These are phyloP conservation scores for Salix purpurea DNA, from an alignment of 345 rosid species.

Conservation along the genomic window DNA sequence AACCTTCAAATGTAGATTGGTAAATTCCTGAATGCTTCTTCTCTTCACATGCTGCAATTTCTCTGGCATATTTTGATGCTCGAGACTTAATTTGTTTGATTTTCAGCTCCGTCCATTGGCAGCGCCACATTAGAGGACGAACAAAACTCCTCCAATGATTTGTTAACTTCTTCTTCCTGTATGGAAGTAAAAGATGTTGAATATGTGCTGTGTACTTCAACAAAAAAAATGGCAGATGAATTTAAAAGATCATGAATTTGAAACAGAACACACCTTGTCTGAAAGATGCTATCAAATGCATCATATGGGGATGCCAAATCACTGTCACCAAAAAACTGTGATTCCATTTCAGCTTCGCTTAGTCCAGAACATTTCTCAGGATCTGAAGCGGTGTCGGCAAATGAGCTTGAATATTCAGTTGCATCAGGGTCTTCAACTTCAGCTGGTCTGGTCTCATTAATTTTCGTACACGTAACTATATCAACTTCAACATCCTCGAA, in stretches of 20 bases:
- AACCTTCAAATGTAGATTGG: conserved; percentile 45
- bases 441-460: conserved; percentile 14
- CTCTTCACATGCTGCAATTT: conserved; percentile 44
- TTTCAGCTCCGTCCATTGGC: conserved; percentile 82
- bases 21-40: conserved; percentile 38
- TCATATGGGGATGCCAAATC: conserved; percentile 54
- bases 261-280: conserved; percentile 45
- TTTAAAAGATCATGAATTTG: not conserved
- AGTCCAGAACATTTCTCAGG: conserved; percentile 40
- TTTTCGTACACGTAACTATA: conserved; percentile 34
- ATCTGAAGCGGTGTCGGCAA: conserved; percentile 63
- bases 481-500: conserved; percentile 57
- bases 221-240: not conserved
- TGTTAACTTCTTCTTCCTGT: conserved; percentile 74
- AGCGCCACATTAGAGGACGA: conserved; percentile 84
- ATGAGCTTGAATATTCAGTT: conserved; percentile 84
- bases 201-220: not conserved
- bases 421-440: conserved; percentile 65
- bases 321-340: conserved; percentile 51
- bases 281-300: conserved; percentile 47
- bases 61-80: conserved; percentile 53
- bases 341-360: conserved; percentile 78
- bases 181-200: conserved; percentile 3
- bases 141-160: conserved; percentile 78
- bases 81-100: conserved; percentile 68